A percentile compares a stretch with the other conserved stretches of the same genome.
Evolutionary conservation across 306 rosid species (phyloP).

Genomic region (Pyrus bretschneideri): DNA sequence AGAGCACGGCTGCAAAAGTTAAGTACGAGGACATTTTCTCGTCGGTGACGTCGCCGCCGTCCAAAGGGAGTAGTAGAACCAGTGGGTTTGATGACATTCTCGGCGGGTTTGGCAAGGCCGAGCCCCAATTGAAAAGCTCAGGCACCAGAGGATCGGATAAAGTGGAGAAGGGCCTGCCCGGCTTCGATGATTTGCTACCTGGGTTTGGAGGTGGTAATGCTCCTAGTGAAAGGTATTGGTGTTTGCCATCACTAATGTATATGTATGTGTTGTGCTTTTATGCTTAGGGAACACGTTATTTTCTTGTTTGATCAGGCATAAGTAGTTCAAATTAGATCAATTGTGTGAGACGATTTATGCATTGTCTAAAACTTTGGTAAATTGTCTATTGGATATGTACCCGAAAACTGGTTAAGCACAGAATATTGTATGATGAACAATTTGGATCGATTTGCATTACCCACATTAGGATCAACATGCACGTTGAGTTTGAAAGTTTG

Average conservation of each 20-base stretch:
- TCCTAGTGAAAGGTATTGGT: conserved; percentile 55
- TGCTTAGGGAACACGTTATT: background rate
- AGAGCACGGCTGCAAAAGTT: conserved; percentile 45
- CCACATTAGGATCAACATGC: background rate
- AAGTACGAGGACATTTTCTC: conserved; percentile 55
- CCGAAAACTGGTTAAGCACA: background rate
- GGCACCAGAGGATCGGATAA: conserved; percentile 38
- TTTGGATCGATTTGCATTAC: background rate
- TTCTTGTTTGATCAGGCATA: background rate
- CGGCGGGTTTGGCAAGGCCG: conserved; percentile 69
- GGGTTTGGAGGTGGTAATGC: conserved; percentile 60
- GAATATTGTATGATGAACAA: background rate
- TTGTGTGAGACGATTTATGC: background rate
- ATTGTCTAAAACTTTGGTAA: background rate
- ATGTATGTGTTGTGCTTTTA: background rate
- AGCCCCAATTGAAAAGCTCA: conserved; percentile 44
- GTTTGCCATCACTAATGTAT: background rate
- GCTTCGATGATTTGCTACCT: conserved; percentile 72
- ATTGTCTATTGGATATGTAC: background rate
- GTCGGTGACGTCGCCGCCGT: conserved; percentile 39
- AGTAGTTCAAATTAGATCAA: background rate
- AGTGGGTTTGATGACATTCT: conserved; percentile 79
- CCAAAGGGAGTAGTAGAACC: conserved; percentile 20
- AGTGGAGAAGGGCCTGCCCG: conserved; percentile 38
- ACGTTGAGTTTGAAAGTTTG: background rate